These are phyloP conservation scores for Echium plantagineum DNA, from an alignment of 257 asterid species.

Conservation along the genomic window DNA sequence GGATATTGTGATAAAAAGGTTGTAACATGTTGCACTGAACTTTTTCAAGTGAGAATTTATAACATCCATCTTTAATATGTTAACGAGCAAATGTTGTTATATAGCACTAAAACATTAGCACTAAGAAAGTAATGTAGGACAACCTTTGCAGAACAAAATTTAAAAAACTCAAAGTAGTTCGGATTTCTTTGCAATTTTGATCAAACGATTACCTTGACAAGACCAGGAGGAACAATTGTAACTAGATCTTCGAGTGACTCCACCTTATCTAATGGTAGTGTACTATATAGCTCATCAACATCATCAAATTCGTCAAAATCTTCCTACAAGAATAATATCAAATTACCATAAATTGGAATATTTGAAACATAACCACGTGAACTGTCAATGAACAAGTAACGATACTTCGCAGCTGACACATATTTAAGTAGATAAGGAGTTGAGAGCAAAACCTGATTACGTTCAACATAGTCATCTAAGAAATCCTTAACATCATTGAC, in stretches of 20 bases:
- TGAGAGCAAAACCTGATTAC: slow-evolving; percentile 64
- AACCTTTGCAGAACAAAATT: background rate
- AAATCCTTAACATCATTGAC: slow-evolving; percentile 97
- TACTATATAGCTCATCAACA: slow-evolving; percentile 89
- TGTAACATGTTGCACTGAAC: background rate
- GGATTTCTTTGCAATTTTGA: background rate
- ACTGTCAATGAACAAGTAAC: background rate
- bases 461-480: slow-evolving; percentile 95
- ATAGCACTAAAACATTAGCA: background rate
- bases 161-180: background rate
- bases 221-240: slow-evolving; percentile 69
- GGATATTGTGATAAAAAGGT: background rate
- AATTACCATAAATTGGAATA: background rate
- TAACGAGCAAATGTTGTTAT: background rate
- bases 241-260: slow-evolving; percentile 96
- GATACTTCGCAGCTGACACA: background rate
- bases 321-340: slow-evolving; percentile 41
- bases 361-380: slow-evolving; percentile 4
- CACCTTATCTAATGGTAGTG: slow-evolving; percentile 95
- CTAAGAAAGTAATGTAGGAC: background rate
- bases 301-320: slow-evolving; percentile 91
- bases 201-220: slow-evolving; percentile 58
- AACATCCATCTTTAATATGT: background rate
- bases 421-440: background rate
- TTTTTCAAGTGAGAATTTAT: background rate